Evolutionary conservation across 306 rosid genomes (phyloP).

Genomic region (Herpetospermum pedunculosum): DNA sequence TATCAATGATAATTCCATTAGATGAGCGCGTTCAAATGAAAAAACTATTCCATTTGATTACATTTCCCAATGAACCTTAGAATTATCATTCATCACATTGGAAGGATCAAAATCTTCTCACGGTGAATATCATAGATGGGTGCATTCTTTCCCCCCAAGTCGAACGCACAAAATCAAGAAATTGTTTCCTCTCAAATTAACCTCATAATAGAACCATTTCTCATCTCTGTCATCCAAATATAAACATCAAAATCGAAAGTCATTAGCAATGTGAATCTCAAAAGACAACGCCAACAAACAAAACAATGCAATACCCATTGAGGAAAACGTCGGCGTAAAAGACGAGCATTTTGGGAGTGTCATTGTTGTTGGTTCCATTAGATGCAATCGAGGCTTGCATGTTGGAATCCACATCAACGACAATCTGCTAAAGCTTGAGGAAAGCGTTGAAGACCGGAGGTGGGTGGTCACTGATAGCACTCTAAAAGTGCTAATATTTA

Average conservation of each 20-base stretch:
- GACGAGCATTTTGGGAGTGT: constrained; percentile 40
- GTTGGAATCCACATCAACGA: constrained; percentile 34
- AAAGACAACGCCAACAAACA: too few relatives aligned
- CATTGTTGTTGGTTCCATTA: background rate
- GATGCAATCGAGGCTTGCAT: constrained; percentile 40
- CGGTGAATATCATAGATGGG: constrained; percentile 35
- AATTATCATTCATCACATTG: constrained; percentile 23
- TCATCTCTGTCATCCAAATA: constrained; percentile 41
- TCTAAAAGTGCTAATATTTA: too few relatives aligned
- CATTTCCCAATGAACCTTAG: constrained; percentile 33
- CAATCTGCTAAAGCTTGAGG: constrained; percentile 33
- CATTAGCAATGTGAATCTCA: background rate
- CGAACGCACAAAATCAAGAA: constrained; percentile 48
- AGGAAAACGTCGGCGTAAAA: constrained; percentile 44
- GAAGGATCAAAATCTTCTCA: constrained; percentile 37
- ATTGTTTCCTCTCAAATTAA: constrained; percentile 33
- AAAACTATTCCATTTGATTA: too few relatives aligned
- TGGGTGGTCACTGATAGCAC: too few relatives aligned
- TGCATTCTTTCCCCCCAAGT: constrained; percentile 41
- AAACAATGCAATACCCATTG: constrained; percentile 42
- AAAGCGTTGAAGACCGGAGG: too few relatives aligned
- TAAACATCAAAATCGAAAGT: background rate
- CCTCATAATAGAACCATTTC: constrained; percentile 51
- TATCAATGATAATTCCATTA: too few relatives aligned
- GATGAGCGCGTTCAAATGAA: too few relatives aligned